Evolutionary conservation across 2,329 filamentous ascomycete genomes (phyloP).

Genomic region (Trichothecium sympodiale): DNA sequence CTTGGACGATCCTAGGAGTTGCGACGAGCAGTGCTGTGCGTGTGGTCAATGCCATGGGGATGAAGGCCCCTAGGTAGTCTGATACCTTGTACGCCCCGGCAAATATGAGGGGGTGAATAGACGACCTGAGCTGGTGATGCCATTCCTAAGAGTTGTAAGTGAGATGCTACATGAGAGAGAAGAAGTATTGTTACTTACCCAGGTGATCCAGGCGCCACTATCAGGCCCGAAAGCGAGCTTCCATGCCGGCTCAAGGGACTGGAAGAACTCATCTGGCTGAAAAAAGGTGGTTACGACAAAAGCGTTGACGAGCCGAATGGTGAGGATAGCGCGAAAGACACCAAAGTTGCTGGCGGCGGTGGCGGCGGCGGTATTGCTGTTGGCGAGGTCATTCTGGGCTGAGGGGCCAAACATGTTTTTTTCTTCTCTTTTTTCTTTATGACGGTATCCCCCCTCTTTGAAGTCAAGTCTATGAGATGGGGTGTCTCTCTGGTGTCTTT

Average conservation of each 20-base stretch:
- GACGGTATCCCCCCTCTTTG: no score
- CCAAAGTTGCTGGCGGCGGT: constrained; percentile 7
- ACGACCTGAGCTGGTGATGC: constrained; percentile 76
- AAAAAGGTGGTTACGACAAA: constrained; percentile 80
- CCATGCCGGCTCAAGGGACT: constrained; percentile 93
- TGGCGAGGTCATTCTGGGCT: no score
- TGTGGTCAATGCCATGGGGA: constrained; percentile 41
- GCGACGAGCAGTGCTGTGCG: constrained; percentile 58
- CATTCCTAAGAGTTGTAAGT: constrained; percentile 60
- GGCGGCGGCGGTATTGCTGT: no score
- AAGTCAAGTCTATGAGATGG: no score
- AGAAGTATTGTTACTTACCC: constrained; percentile 48
- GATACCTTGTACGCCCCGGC: constrained; percentile 59
- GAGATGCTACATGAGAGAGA: background rate
- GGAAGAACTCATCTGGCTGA: constrained; percentile 96
- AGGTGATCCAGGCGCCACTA: constrained; percentile 87
- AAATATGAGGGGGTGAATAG: constrained; percentile 83
- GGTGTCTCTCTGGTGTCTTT: no score
- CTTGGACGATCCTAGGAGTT: constrained; percentile 67
- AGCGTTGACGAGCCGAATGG: constrained; percentile 70
- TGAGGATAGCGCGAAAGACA: constrained; percentile 34
- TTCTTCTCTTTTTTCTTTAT: no score
- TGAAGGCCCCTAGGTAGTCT: constrained; percentile 41
- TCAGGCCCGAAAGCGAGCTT: constrained; percentile 65
- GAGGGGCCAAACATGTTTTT: no score